Evolutionary conservation across 2,329 filamentous ascomycete species (phyloP).

Genomic region (Microsporum ferrugineum): DNA sequence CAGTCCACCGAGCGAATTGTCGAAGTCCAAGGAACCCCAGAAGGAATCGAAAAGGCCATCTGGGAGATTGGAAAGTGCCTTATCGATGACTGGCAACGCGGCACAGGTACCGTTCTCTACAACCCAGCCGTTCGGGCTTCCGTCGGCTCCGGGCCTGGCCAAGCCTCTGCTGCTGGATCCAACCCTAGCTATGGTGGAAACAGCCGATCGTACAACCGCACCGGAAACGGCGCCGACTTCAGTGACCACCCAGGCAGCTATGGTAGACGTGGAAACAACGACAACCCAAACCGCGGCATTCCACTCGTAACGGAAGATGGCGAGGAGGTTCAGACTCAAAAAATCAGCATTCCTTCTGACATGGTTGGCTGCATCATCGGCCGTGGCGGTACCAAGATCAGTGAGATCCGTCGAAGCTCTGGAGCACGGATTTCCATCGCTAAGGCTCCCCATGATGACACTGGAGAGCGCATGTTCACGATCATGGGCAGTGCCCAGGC

Average conservation of each 20-base stretch:
- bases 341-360: constrained; percentile 97
- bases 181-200: constrained; percentile 41
- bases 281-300: constrained; percentile 66
- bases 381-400: constrained; percentile 89
- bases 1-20: constrained; percentile 98
- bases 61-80: constrained; percentile 99
- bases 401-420: constrained; percentile 93
- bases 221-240: constrained; percentile 94
- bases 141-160: constrained; percentile 45
- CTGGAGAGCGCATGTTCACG: constrained; percentile 98
- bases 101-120: constrained; percentile 93
- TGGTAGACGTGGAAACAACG: constrained; percentile 71
- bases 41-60: constrained; percentile 87
- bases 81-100: constrained; percentile 94
- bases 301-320: constrained; percentile 90
- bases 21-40: constrained; percentile 87
- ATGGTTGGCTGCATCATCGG: constrained; percentile 99
- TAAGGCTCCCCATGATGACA: constrained; percentile 92
- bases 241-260: constrained; percentile 67
- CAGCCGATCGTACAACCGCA: constrained; percentile 71
- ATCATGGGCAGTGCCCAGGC: constrained; percentile 91
- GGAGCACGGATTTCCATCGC: constrained; percentile 95
- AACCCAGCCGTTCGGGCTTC: constrained; percentile 89
- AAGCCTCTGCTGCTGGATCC: constrained; percentile 36
- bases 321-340: constrained; percentile 95